phyloP scores from a whole-genome alignment of 139 green algal genomes.

The Yamagishiella unicocca region DNA sequence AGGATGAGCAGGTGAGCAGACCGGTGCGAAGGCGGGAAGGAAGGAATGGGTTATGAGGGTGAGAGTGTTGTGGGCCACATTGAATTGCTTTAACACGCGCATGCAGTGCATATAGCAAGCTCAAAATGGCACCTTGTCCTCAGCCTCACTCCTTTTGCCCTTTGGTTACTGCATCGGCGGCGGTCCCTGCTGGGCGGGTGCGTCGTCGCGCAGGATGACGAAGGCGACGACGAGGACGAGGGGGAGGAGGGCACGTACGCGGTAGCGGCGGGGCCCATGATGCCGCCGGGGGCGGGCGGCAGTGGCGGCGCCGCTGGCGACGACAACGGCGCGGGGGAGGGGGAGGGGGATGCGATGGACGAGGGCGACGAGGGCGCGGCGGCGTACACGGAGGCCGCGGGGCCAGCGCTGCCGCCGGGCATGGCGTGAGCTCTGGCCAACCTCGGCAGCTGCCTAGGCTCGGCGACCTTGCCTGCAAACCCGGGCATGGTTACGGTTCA shows the following conservation, averaged over 20 bases:
- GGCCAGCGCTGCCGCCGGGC: not conserved
- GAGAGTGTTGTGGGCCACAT: too few relatives aligned
- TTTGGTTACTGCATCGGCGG: too few relatives aligned
- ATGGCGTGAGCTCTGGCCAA: not conserved
- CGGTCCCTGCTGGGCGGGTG: not conserved
- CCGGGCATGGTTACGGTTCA: too few relatives aligned
- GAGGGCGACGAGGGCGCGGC: not conserved
- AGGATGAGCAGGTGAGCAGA: slow-evolving; percentile 15
- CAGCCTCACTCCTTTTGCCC: too few relatives aligned
- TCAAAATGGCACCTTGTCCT: too few relatives aligned
- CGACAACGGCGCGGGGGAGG: not conserved
- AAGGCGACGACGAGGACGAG: slow-evolving; percentile 5
- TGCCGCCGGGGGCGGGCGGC: slow-evolving; percentile 8
- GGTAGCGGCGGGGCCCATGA: slow-evolving; percentile 4
- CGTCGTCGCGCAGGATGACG: not conserved
- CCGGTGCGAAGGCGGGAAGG: too few relatives aligned
- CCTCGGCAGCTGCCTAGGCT: too few relatives aligned
- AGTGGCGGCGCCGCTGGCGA: not conserved
- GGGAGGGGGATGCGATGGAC: not conserved
- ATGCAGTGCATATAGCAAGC: too few relatives aligned
- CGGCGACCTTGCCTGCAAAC: too few relatives aligned
- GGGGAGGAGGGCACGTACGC: slow-evolving; percentile 21
- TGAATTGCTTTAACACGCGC: too few relatives aligned
- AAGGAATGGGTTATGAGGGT: too few relatives aligned
- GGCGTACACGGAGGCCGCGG: not conserved